A percentile compares a stretch with the other conserved stretches of the same genome.
phyloP scores from a whole-genome alignment of 2,329 filamentous ascomycete genomes.

The Aspergillus clavatus region DNA sequence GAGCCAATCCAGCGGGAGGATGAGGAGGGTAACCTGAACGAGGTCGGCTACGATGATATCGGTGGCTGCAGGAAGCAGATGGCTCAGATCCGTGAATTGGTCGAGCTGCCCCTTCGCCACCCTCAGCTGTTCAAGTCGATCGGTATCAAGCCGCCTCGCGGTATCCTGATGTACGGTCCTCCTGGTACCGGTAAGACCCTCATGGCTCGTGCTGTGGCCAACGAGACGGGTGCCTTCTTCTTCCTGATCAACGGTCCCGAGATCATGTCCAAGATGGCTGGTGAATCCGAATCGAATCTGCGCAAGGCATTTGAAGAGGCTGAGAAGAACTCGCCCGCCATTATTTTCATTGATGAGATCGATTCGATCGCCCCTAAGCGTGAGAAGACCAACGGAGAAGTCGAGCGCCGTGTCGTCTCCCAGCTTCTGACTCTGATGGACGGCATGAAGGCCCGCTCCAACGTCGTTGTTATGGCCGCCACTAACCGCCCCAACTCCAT shows the following conservation, averaged over 20 bases:
- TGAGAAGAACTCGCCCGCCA: slow-evolving; percentile 98
- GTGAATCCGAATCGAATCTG: slow-evolving; percentile 96
- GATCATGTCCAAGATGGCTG: slow-evolving; percentile 99
- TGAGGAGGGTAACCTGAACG: slow-evolving; percentile 98
- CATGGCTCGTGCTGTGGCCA: slow-evolving; percentile 97
- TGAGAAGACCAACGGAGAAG: slow-evolving; percentile 99
- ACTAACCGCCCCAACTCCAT: slow-evolving; percentile 99
- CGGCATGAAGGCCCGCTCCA: slow-evolving; percentile 98
- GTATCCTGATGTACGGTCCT: slow-evolving; percentile 93
- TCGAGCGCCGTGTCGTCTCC: slow-evolving; percentile 96
- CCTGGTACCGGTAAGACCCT: slow-evolving; percentile 99
- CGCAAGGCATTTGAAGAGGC: slow-evolving; percentile 99
- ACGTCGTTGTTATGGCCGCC: slow-evolving; percentile 98
- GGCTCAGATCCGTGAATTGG: slow-evolving; percentile 98
- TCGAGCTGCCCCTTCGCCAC: slow-evolving; percentile 92
- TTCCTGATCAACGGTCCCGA: slow-evolving; percentile 99
- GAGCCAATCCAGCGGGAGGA: slow-evolving; percentile 96
- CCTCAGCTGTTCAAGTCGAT: slow-evolving; percentile 99
- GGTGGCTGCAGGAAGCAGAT: slow-evolving; percentile 99
- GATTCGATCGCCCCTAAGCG: slow-evolving; percentile 98
- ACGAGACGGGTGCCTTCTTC: slow-evolving; percentile 98
- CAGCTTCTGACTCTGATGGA: slow-evolving; percentile 98
- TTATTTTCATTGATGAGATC: slow-evolving; percentile 99
- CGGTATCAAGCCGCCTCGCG: slow-evolving; percentile 97
- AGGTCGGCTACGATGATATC: slow-evolving; percentile 98